phyloP scores from a whole-genome alignment of 2,329 filamentous ascomycete species.

The Atkinsonella texensis region DNA sequence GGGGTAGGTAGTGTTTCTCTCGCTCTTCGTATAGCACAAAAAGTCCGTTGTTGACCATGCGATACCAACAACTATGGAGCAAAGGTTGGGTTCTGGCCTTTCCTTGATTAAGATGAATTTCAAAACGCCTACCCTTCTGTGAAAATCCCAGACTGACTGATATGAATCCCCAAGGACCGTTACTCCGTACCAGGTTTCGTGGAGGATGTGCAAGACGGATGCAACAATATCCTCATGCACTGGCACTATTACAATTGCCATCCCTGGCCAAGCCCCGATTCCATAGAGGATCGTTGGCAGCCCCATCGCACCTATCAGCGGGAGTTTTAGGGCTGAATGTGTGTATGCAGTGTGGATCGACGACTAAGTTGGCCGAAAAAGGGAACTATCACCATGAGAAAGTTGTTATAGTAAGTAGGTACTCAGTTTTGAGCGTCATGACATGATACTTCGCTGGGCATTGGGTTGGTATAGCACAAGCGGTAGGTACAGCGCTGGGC shows the following conservation, averaged over 20 bases:
- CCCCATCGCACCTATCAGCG: conserved; percentile 20
- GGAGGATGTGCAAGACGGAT: conserved; percentile 31
- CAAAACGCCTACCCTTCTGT: background rate
- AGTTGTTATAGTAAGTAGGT: no score
- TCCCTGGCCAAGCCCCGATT: conserved; percentile 13
- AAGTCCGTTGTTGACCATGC: conserved; percentile 23
- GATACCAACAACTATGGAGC: conserved; percentile 18
- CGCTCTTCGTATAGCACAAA: no score
- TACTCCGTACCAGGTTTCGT: conserved; percentile 30
- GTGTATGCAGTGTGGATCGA: background rate
- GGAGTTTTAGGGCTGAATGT: conserved; percentile 8
- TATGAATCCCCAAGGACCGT: conserved; percentile 13
- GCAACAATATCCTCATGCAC: conserved; percentile 32
- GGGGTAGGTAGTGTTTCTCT: background rate
- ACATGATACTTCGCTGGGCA: no score
- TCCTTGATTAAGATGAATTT: no score
- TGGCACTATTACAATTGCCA: conserved; percentile 39
- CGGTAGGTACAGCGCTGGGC: no score
- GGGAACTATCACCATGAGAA: no score
- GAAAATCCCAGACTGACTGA: no score
- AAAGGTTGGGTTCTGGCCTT: conserved; percentile 7
- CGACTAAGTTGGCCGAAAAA: no score
- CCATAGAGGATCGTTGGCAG: conserved; percentile 27
- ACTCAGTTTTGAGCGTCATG: no score
- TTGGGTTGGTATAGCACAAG: no score